phyloP scores from a whole-genome alignment of 441 rosid genomes.

The Hura crepitans region DNA sequence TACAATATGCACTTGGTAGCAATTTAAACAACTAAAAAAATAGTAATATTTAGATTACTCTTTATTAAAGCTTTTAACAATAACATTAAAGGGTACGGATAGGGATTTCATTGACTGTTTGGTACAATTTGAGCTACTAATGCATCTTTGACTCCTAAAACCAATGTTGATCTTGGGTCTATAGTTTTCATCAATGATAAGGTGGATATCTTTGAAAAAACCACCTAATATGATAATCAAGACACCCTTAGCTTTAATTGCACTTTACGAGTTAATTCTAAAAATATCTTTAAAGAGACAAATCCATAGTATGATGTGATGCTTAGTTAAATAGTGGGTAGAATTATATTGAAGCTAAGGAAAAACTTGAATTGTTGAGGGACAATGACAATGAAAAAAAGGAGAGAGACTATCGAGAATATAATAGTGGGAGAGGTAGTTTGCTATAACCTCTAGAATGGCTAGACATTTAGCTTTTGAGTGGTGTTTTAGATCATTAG shows the following conservation, averaged over 20 bases:
- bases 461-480: too few species aligned
- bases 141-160: constrained; percentile 22
- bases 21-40: too few species aligned
- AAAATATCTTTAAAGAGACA: constrained; percentile 56
- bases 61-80: too few species aligned
- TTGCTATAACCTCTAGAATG: too few species aligned
- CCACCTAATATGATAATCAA: constrained; percentile 11
- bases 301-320: constrained; percentile 71
- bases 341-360: constrained; percentile 73
- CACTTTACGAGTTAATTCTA: constrained; percentile 33
- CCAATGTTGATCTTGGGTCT: constrained; percentile 8
- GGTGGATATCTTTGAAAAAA: constrained; percentile 19
- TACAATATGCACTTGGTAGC: too few species aligned
- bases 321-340: constrained; percentile 86
- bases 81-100: constrained; percentile 18
- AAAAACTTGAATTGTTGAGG: constrained; percentile 82
- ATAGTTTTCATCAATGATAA: constrained; percentile 11
- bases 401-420: too few species aligned
- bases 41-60: too few species aligned
- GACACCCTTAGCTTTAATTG: constrained; percentile 21
- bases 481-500: too few species aligned
- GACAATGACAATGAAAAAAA: too few species aligned
- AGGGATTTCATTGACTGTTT: constrained; percentile 39
- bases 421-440: too few species aligned
- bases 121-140: constrained; percentile 27